Conservation (phyloP, 352 stramenopile genomes). For the Elongisporangium prolatum region DNA sequence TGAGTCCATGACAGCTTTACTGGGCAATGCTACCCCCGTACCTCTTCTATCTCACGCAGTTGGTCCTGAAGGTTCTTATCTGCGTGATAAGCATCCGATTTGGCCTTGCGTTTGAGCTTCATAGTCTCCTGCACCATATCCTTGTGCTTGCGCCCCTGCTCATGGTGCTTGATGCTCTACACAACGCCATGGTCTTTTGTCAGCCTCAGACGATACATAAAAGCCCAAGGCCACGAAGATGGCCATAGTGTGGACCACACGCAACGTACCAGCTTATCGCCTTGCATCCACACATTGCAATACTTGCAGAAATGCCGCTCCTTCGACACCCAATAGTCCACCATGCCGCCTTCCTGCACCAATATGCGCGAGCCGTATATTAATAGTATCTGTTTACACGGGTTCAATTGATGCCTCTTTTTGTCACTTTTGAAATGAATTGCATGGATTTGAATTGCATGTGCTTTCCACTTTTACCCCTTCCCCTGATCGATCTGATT, state of each 20-base stretch:
- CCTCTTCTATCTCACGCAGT: constrained; percentile 66
- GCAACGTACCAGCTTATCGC: constrained; percentile 58
- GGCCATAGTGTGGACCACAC: background rate
- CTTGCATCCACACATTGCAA: constrained; percentile 87
- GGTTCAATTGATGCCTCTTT: background rate
- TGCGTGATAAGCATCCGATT: constrained; percentile 45
- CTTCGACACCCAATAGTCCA: constrained; percentile 59
- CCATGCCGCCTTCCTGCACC: constrained; percentile 32
- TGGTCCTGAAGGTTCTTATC: constrained; percentile 64
- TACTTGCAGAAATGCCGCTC: constrained; percentile 85
- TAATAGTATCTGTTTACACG: background rate
- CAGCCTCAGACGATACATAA: background rate
- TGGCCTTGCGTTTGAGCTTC: constrained; percentile 69
- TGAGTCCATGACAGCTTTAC: constrained; percentile 2
- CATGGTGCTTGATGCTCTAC: constrained; percentile 81
- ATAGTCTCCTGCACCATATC: constrained; percentile 64
- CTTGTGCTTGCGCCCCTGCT: constrained; percentile 74
- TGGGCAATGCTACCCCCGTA: constrained; percentile 2
- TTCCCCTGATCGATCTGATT: background rate
- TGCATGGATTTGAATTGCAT: background rate
- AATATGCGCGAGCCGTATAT: too few relatives aligned
- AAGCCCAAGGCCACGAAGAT: background rate
- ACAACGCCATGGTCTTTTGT: background rate
- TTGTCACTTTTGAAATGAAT: constrained; percentile 7
- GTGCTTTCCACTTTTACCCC: background rate